A percentile compares a stretch with the other conserved stretches of the same genome.
Conservation (phyloP, 2,329 filamentous ascomycete genomes). For the Meredithiella fracta region DNA sequence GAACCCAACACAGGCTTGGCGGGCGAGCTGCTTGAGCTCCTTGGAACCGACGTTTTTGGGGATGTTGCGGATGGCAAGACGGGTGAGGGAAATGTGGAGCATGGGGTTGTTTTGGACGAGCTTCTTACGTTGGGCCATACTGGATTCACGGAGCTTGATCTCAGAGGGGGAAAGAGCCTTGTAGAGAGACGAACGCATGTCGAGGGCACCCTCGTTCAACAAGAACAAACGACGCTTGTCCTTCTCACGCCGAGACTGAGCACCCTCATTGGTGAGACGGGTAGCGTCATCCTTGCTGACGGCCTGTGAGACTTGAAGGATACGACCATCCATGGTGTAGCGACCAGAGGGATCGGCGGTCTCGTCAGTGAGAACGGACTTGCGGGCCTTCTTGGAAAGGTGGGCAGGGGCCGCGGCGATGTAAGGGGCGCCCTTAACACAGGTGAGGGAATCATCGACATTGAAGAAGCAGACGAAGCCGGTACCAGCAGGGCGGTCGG, state of each 20-base stretch:
- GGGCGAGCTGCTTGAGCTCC: slow-evolving; percentile 76
- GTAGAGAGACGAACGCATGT: slow-evolving; percentile 61
- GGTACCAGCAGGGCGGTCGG: slow-evolving; percentile 75
- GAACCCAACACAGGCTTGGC: slow-evolving; percentile 87
- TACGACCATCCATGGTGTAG: slow-evolving; percentile 81
- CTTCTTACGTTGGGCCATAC: slow-evolving; percentile 70
- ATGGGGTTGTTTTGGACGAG: slow-evolving; percentile 83
- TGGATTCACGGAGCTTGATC: slow-evolving; percentile 74
- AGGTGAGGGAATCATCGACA: slow-evolving; percentile 55
- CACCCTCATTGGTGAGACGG: slow-evolving; percentile 54
- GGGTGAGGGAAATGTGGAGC: slow-evolving; percentile 74
- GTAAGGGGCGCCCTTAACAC: slow-evolving; percentile 59
- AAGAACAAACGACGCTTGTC: slow-evolving; percentile 87
- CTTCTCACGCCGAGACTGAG: slow-evolving; percentile 47
- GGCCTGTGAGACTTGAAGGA: slow-evolving; percentile 69
- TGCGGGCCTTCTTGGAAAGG: slow-evolving; percentile 36
- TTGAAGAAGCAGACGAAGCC: slow-evolving; percentile 90
- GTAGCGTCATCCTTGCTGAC: slow-evolving; percentile 70
- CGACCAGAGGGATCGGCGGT: slow-evolving; percentile 62
- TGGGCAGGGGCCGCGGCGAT: slow-evolving; percentile 22
- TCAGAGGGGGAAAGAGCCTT: slow-evolving; percentile 61
- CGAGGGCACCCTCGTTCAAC: slow-evolving; percentile 69
- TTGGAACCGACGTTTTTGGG: slow-evolving; percentile 71
- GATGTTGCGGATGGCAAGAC: slow-evolving; percentile 81
- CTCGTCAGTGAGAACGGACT: slow-evolving; percentile 79